Conservation (phyloP, 2,329 filamentous ascomycete species). For the Neofusicoccum parvum region DNA sequence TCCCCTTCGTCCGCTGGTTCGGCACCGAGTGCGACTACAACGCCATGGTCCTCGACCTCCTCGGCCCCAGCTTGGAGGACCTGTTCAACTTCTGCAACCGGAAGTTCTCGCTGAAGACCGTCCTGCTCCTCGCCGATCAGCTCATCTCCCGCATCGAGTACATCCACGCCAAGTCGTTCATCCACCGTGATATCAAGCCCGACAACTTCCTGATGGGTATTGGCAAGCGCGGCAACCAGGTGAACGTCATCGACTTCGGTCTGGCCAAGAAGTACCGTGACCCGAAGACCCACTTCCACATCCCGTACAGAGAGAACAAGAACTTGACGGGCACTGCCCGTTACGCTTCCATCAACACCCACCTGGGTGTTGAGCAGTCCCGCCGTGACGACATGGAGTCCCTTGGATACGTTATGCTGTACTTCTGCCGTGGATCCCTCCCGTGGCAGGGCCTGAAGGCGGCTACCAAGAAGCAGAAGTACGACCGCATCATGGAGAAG, state of each 20-base stretch:
- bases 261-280: constrained; percentile 99
- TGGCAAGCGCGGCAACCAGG: constrained; percentile 97
- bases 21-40: constrained; percentile 99
- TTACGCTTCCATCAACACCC: constrained; percentile 98
- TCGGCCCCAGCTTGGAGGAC: constrained; percentile 94
- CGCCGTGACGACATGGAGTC: constrained; percentile 99
- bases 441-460: constrained; percentile 99
- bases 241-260: constrained; percentile 99
- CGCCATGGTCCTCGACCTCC: constrained; percentile 97
- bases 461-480: constrained; percentile 99
- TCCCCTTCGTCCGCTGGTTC: constrained; percentile 99
- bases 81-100: constrained; percentile 99
- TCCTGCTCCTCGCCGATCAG: constrained; percentile 93
- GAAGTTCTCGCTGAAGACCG: constrained; percentile 98
- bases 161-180: constrained; percentile 99
- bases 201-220: constrained; percentile 99
- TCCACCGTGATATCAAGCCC: constrained; percentile 99
- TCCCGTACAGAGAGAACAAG: constrained; percentile 99
- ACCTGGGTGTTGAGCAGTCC: constrained; percentile 97
- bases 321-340: constrained; percentile 98
- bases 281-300: constrained; percentile 99
- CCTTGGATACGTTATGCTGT: constrained; percentile 98
- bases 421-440: constrained; percentile 98
- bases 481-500: constrained; percentile 99
- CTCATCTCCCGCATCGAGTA: constrained; percentile 99